These are phyloP conservation scores for Cymbomonas tetramitiformis DNA, from an alignment of 139 green algal genomes.

Conservation along the genomic window DNA sequence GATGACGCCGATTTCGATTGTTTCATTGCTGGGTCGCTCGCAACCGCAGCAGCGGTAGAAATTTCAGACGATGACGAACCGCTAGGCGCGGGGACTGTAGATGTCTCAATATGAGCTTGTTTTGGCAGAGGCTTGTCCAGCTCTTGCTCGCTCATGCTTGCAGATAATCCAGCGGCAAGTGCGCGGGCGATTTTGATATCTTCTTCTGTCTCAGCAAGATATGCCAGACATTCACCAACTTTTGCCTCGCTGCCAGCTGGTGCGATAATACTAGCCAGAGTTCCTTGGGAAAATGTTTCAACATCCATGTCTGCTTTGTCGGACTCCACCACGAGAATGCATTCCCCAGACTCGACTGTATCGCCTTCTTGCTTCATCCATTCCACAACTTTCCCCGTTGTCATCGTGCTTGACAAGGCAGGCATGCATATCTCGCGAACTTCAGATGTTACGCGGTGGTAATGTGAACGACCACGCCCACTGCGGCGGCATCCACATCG, in stretches of 20 bases:
- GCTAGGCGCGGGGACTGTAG: constrained; percentile 31
- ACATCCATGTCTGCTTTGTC: constrained; percentile 99
- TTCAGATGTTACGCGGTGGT: not conserved
- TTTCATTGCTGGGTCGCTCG: constrained; percentile 24
- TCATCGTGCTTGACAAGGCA: constrained; percentile 81
- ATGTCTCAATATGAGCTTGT: constrained; percentile 10
- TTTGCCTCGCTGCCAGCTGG: constrained; percentile 66
- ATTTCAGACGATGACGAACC: no score
- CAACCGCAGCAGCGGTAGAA: constrained; percentile 29
- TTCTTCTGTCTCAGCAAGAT: constrained; percentile 81
- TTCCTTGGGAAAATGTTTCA: constrained; percentile 82
- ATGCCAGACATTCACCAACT: constrained; percentile 82
- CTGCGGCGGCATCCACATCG: no score
- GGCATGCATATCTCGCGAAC: constrained; percentile 58
- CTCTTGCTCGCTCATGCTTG: constrained; percentile 24
- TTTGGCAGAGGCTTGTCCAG: constrained; percentile 21
- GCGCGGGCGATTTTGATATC: constrained; percentile 84
- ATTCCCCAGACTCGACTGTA: constrained; percentile 60
- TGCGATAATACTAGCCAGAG: constrained; percentile 68
- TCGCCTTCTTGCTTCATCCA: constrained; percentile 70
- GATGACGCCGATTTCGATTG: no score
- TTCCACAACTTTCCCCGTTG: constrained; percentile 65
- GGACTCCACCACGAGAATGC: constrained; percentile 91
- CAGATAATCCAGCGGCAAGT: constrained; percentile 50
- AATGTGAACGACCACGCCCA: no score